Percentiles rank a stretch among this genome's conserved stretches.
phyloP scores from a whole-genome alignment of 176 grass and related monocot genomes.

The Musa acuminata region DNA sequence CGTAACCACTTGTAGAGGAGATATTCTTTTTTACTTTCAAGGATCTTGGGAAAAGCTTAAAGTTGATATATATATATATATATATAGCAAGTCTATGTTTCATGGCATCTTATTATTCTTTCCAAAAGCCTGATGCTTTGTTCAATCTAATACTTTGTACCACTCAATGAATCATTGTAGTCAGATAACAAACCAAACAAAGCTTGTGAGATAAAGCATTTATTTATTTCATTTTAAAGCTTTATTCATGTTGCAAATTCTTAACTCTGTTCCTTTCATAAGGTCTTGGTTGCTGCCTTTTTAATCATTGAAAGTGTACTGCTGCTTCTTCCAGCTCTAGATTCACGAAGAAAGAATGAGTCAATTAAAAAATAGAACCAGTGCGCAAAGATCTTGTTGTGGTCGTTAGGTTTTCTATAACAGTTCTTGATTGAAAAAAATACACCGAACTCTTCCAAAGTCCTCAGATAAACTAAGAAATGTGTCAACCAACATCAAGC shows the following conservation, averaged over 20 bases:
- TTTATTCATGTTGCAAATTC: not conserved
- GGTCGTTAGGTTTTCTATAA: not conserved
- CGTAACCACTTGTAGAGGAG: no score
- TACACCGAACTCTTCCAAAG: not conserved
- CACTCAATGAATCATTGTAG: no score
- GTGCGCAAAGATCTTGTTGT: not conserved
- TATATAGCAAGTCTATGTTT: no score
- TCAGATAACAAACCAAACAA: no score
- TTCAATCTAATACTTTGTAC: no score
- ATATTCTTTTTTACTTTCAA: no score
- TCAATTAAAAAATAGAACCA: not conserved
- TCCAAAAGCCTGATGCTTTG: no score
- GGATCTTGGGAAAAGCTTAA: no score
- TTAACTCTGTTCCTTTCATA: not conserved
- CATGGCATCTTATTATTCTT: no score
- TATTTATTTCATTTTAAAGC: not conserved
- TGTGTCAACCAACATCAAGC: not conserved
- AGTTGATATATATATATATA: no score
- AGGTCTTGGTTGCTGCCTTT: not conserved
- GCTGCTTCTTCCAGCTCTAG: not conserved
- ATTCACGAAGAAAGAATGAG: not conserved
- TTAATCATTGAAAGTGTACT: not conserved
- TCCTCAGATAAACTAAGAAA: not conserved
- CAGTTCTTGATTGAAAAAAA: not conserved
- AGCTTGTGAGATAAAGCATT: not conserved